Base-by-base conservation (phyloP, 805 yeast species). In the Starmera caribaea region DNA sequence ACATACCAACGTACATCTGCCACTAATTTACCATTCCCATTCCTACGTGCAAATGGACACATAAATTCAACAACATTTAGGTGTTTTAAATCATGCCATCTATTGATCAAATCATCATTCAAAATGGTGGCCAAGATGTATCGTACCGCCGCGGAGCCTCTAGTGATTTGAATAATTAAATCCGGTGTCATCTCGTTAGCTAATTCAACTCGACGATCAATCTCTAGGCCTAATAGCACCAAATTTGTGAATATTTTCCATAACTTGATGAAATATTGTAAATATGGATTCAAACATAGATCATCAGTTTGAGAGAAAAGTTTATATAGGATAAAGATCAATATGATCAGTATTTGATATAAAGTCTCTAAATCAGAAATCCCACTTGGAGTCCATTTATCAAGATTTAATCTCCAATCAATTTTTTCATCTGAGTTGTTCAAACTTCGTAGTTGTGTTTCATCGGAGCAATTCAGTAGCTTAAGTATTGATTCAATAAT, bases 161-260 rank as follows among this genome's bases (percentile, higher is more conserved):
- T 68, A 4, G 81, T 63, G 3, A 69, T 65, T 29, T 72, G 68
- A 27, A 70, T 58, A 6, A 76, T 66, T 12, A 69, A 51, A 30
- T 62, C 56, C 8, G 82, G 81, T 0, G 71, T 63, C 6, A 36
- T 29, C 34, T 42, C 43, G 11, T 34, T 26, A 5, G 43, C 41
- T 34, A 62, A 66, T 50, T 72, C 80, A 40, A 68, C 67, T 38
- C 68, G 47, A 44, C 80, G 55, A 49, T 76, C 81, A 29, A 75
- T 67, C 48, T 79, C 83, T 7, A 82, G 57, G 0, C 86, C 85
- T 8, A 76, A 57, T 9, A 74, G 55, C 1, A 82, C 67, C 3
- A 78, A 66, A 42, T 69, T 69, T 2, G 88, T 79, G 48, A 76
- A 74, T 33, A 73, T 68, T 48, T 79, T 78, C 90, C 92, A 83